Conservation (phyloP, 208 protist genomes). For the Acanthamoeba royreba region DNA sequence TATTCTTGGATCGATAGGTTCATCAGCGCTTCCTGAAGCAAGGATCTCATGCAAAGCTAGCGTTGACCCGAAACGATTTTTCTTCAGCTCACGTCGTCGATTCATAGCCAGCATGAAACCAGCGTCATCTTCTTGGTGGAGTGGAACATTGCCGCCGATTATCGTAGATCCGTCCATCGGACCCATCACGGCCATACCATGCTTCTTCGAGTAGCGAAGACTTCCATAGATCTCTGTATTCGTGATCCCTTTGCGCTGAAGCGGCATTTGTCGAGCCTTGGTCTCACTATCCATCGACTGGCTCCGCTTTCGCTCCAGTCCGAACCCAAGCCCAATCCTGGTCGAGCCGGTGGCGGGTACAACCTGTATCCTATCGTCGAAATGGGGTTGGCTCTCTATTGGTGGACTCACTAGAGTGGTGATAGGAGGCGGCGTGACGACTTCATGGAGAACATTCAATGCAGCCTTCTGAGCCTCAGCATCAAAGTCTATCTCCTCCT, state of each 20-base stretch:
- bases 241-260: not conserved
- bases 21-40: not conserved
- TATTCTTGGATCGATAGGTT: not conserved
- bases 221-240: conserved; percentile 23
- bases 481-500: conserved; percentile 1
- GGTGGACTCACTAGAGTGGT: too few relatives aligned
- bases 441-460: too few relatives aligned
- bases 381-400: not conserved
- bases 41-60: not conserved
- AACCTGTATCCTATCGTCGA: too few relatives aligned
- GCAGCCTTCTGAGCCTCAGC: not conserved
- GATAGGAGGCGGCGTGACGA: too few relatives aligned
- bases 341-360: too few relatives aligned
- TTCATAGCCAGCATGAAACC: not conserved
- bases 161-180: conserved; percentile 11
- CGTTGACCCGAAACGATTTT: not conserved
- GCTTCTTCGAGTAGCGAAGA: conserved; percentile 5
- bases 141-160: not conserved
- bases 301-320: not conserved
- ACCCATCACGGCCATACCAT: not conserved
- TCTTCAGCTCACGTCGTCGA: not conserved
- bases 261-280: not conserved
- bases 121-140: not conserved
- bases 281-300: not conserved
- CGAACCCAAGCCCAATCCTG: too few relatives aligned